Evolutionary conservation across 768 basidiomycete genomes (phyloP), one percentile per base, ranked within the genome.

Genomic region (Lyophyllum atratum): DNA sequence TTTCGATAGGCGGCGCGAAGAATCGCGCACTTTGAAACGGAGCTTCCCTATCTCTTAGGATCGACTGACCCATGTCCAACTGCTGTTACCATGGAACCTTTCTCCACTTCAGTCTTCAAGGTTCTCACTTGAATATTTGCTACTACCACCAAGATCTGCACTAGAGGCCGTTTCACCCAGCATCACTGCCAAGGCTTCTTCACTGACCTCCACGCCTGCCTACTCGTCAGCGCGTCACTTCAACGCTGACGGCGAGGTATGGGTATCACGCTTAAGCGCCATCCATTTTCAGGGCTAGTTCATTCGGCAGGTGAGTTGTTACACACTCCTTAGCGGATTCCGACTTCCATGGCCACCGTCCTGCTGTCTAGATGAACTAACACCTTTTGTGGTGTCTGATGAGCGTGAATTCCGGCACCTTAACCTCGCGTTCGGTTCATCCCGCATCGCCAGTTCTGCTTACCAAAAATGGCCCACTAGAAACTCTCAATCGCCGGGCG

Each of bases 261-360:
- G 85, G 87, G 87, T 87, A 84, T 82, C 34, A 37, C 34, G 34
- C 34, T 37, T 37, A 37, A 37, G 87, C 86, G 86, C 87, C 87
- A 89, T 89, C 87, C 86, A 88, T 89, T 89, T 89, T 89, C 84
- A 88, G 85, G 87, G 87, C 86, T 86, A 88, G 86, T 88, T 87
- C 83, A 86, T 90, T 90, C 85, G 34, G 34, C 34, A 37, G 34
- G 34, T 37, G 34, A 37, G 84, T 88, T 87, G 85, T 87, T 86
- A 86, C 85, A 87, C 85, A 87, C 85, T 87, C 85, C 86, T 87
- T 87, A 87, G 86, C 84, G 84, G 86, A 75, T 87, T 87, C 83
- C 81, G 84, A 87, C 86, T 87, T 88, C 86, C 85, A 87, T 88
- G 86, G 83, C 85, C 86, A 88, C 86, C 84, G 82, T 87, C 85